Conservation (phyloP, 345 rosid species). For the Aegle marmelos region DNA sequence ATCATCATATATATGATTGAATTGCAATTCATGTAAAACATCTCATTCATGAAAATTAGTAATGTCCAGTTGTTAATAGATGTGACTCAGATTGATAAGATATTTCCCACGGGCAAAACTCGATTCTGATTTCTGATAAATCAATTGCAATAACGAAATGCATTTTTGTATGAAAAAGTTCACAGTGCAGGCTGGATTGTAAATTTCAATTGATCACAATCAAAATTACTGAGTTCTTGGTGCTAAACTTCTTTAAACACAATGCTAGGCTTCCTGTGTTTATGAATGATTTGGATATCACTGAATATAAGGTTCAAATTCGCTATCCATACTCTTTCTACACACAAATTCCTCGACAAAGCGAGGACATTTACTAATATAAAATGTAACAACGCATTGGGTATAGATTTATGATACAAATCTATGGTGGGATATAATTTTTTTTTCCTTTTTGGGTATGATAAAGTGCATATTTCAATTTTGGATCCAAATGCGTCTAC, state of each 20-base stretch:
- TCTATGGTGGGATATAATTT: no score
- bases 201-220: not conserved
- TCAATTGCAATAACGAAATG: not conserved
- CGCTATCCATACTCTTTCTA: no score
- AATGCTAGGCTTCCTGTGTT: not conserved
- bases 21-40: not conserved
- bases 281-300: no score
- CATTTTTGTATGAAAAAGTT: not conserved
- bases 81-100: slow-evolving; percentile 16
- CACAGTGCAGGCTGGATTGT: not conserved
- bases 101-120: slow-evolving; percentile 10
- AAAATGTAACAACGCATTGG: no score
- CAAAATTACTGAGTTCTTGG: not conserved
- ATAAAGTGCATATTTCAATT: no score
- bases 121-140: not conserved
- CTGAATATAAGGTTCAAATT: no score
- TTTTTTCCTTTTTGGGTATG: no score
- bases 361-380: no score
- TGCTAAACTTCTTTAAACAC: not conserved
- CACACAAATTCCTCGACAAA: no score
- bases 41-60: slow-evolving; percentile 8
- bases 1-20: not conserved
- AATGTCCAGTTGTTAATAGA: not conserved
- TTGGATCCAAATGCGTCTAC: no score
- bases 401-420: no score